Conservation (phyloP, 2,329 filamentous ascomycete species). For the Sporothrix brunneoviolacea region DNA sequence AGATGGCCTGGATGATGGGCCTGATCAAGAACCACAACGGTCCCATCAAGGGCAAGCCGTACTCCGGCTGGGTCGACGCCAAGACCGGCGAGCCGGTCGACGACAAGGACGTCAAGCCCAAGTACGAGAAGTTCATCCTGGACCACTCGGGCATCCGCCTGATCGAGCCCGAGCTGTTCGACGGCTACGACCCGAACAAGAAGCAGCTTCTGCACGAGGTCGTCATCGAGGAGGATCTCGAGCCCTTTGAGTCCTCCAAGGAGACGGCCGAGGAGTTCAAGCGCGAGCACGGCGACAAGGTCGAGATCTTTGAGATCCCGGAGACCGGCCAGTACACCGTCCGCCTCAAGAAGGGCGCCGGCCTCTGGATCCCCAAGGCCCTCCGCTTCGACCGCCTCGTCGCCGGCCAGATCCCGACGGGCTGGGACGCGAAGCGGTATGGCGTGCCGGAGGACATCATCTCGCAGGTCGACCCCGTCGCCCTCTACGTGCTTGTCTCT, state of each 20-base stretch:
- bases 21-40: slow-evolving; percentile 99
- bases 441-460: slow-evolving; percentile 98
- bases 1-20: slow-evolving; percentile 99
- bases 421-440: slow-evolving; percentile 94
- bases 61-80: slow-evolving; percentile 92
- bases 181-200: slow-evolving; percentile 95
- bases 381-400: slow-evolving; percentile 95
- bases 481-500: slow-evolving; percentile 88
- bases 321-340: slow-evolving; percentile 93
- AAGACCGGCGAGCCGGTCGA: slow-evolving; percentile 94
- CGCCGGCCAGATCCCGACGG: slow-evolving; percentile 91
- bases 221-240: slow-evolving; percentile 92
- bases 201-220: slow-evolving; percentile 98
- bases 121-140: slow-evolving; percentile 95
- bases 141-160: slow-evolving; percentile 96
- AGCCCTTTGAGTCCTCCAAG: slow-evolving; percentile 94
- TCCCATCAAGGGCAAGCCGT: slow-evolving; percentile 88
- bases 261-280: slow-evolving; percentile 97
- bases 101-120: slow-evolving; percentile 94
- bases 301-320: slow-evolving; percentile 90
- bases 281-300: slow-evolving; percentile 94
- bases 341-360: slow-evolving; percentile 90
- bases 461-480: slow-evolving; percentile 92
- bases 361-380: slow-evolving; percentile 92
- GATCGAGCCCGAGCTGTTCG: slow-evolving; percentile 95